Conservation (phyloP, 2,329 filamentous ascomycete species). For the Sporothrix luriei region DNA sequence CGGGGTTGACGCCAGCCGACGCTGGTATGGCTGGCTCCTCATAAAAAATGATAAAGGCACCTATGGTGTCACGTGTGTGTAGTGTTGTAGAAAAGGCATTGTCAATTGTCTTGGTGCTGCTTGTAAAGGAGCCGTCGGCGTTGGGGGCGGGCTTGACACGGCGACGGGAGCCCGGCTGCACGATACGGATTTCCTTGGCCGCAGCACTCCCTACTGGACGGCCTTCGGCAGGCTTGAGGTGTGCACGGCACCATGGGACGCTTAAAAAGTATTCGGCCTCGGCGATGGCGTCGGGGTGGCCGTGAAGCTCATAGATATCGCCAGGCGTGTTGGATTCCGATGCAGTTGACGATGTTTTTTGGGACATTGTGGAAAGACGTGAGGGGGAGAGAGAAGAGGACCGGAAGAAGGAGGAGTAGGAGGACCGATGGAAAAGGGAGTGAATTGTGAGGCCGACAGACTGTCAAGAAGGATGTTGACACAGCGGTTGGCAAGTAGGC, state of each 20-base stretch:
- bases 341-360: not conserved
- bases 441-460: not conserved
- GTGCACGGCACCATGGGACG: constrained; percentile 54
- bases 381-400: not conserved
- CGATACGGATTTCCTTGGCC: constrained; percentile 40
- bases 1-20: not conserved
- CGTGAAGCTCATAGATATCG: constrained; percentile 17
- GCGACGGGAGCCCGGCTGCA: constrained; percentile 45
- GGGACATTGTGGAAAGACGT: constrained; percentile 11
- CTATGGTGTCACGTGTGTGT: constrained; percentile 53
- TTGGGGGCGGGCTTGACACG: constrained; percentile 40
- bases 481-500: not conserved
- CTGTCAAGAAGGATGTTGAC: not conserved
- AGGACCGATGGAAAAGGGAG: not conserved
- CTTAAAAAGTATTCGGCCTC: constrained; percentile 40
- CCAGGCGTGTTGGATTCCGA: not conserved
- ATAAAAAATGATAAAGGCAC: constrained; percentile 50
- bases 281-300: constrained; percentile 12
- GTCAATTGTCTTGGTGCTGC: constrained; percentile 25
- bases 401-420: not conserved
- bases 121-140: constrained; percentile 23
- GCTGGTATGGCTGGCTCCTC: constrained; percentile 39
- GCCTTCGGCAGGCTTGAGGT: constrained; percentile 46
- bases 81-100: constrained; percentile 52
- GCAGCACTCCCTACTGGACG: constrained; percentile 7